These are phyloP conservation scores for Acacia pycnantha DNA, from an alignment of 331 rosid genomes.

Conservation along the genomic window DNA sequence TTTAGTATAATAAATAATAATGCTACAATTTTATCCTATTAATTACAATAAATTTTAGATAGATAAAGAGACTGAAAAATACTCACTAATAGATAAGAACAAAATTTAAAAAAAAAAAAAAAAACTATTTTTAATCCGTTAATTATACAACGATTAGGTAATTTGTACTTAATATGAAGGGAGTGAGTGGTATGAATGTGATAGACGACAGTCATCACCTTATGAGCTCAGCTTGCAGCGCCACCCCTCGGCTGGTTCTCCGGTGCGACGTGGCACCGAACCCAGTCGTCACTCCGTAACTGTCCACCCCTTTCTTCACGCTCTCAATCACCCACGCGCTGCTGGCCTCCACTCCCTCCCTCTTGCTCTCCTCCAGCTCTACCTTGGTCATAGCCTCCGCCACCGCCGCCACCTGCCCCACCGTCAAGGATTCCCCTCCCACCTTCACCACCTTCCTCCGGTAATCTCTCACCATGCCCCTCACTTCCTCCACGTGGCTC, in stretches of 20 bases:
- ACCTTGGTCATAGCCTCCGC: not conserved
- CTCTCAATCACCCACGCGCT: conserved; percentile 45
- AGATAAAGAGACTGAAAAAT: no score
- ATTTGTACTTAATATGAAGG: no score
- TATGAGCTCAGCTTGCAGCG: conserved; percentile 41
- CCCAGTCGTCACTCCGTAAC: conserved; percentile 40
- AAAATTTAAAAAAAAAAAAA: no score
- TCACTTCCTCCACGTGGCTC: conserved; percentile 6
- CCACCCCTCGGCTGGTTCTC: conserved; percentile 34
- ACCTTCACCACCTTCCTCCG: not conserved
- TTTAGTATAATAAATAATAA: no score
- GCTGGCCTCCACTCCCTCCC: conserved; percentile 34
- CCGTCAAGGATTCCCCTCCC: conserved; percentile 18
- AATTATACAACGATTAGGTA: no score
- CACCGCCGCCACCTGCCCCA: conserved; percentile 39
- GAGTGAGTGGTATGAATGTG: no score
- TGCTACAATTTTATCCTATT: no score
- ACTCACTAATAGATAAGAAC: no score
- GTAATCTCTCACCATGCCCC: not conserved
- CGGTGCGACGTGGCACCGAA: conserved; percentile 39
- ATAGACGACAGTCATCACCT: conserved; percentile 2
- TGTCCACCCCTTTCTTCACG: conserved; percentile 26
- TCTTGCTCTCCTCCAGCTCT: conserved; percentile 21
- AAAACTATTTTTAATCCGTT: no score
- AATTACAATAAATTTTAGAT: no score